Evolutionary conservation across 768 basidiomycete genomes (phyloP).

Genomic region (Panaeolus cyanescens): DNA sequence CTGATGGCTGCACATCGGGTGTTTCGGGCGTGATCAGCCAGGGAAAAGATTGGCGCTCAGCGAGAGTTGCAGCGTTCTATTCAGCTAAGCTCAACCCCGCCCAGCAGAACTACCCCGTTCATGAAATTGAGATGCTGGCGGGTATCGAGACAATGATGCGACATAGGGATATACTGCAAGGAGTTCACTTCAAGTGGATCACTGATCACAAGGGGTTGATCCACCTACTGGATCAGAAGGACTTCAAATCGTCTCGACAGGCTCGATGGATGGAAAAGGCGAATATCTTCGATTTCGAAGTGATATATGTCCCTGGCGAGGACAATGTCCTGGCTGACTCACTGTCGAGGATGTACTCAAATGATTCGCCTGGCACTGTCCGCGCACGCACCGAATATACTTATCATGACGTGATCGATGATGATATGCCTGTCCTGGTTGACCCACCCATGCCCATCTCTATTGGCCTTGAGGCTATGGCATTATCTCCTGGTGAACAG

Average conservation of each 20-base stretch:
- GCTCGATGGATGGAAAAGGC: conserved; percentile 37
- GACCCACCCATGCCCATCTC: neutral
- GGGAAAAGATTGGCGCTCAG: conserved; percentile 21
- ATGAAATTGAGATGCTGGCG: no score
- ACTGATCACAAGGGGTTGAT: conserved; percentile 31
- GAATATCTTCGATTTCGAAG: conserved; percentile 17
- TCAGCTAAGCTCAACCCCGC: conserved; percentile 35
- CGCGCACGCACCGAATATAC: conserved; percentile 16
- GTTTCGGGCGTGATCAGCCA: conserved; percentile 28
- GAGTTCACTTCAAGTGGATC: conserved; percentile 24
- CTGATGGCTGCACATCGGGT: conserved; percentile 31
- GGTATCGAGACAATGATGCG: conserved; percentile 34
- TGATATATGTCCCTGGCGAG: conserved; percentile 20
- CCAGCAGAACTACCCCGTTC: conserved; percentile 41
- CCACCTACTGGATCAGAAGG: conserved; percentile 28
- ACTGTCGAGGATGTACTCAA: conserved; percentile 24
- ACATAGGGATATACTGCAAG: conserved; percentile 29
- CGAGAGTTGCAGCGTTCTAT: conserved; percentile 30
- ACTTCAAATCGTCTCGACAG: conserved; percentile 34
- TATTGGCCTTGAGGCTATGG: neutral
- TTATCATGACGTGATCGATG: conserved; percentile 18
- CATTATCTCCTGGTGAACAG: neutral
- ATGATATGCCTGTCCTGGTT: conserved; percentile 10
- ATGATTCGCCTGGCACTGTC: conserved; percentile 16
- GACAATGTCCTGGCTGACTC: conserved; percentile 35